A percentile compares a stretch with the other conserved stretches of the same genome.
Evolutionary conservation across 2,329 filamentous ascomycete species (phyloP).

Genomic region (Fusarium liriodendri): DNA sequence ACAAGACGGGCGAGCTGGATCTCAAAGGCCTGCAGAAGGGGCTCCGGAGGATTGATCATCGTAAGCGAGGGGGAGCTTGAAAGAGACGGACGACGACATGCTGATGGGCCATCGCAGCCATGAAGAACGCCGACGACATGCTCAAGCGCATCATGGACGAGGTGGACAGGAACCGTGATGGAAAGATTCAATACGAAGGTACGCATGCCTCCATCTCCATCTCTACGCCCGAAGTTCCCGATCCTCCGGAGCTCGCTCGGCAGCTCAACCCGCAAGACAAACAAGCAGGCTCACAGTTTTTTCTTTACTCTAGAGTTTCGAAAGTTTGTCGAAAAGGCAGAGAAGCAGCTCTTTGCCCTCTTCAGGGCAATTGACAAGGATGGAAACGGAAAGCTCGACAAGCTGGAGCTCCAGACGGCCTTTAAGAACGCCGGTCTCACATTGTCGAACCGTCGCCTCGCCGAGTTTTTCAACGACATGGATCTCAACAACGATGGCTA

Average conservation of each 20-base stretch:
- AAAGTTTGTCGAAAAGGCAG: constrained; percentile 86
- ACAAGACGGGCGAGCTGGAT: constrained; percentile 82
- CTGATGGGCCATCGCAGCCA: constrained; percentile 55
- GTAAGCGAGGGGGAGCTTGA: constrained; percentile 59
- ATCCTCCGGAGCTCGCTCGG: constrained; percentile 21
- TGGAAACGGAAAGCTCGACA: constrained; percentile 86
- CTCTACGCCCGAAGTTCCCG: constrained; percentile 12
- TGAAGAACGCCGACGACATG: constrained; percentile 93
- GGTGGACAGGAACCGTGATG: constrained; percentile 89
- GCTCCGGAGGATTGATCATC: constrained; percentile 89
- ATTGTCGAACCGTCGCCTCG: constrained; percentile 80
- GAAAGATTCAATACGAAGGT: constrained; percentile 92
- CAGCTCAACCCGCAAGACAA: constrained; percentile 10
- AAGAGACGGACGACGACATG: constrained; percentile 16
- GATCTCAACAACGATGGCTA: constrained; percentile 89
- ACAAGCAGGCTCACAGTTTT: constrained; percentile 31
- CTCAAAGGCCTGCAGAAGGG: constrained; percentile 86
- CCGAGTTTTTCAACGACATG: constrained; percentile 89
- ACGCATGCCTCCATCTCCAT: constrained; percentile 47
- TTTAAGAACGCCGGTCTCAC: constrained; percentile 83
- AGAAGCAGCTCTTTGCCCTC: constrained; percentile 82
- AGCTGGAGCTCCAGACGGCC: constrained; percentile 82
- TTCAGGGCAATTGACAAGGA: constrained; percentile 91
- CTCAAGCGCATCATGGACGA: constrained; percentile 82
- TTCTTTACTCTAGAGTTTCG: constrained; percentile 76